phyloP scores from a whole-genome alignment of 495 filamentous ascomycete genomes.

The Xylaria bambusicola region DNA sequence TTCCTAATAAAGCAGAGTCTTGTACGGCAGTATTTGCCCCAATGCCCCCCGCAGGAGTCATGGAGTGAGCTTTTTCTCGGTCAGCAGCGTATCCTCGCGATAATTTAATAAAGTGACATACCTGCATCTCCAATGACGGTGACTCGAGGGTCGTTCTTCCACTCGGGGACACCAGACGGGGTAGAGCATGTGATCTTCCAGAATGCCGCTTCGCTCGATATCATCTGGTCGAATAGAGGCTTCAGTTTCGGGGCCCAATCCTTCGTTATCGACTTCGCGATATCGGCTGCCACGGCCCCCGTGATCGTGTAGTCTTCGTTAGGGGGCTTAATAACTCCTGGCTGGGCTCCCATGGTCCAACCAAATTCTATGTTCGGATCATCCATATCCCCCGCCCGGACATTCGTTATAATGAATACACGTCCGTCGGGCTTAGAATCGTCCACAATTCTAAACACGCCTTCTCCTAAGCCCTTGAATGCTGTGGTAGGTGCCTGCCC shows the following conservation, averaged over 20 bases:
- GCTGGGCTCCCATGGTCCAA: constrained; percentile 56
- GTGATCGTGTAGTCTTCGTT: constrained; percentile 55
- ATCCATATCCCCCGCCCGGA: constrained; percentile 56
- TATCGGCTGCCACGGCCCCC: constrained; percentile 50
- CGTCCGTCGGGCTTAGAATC: constrained; percentile 37
- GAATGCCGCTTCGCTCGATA: constrained; percentile 51
- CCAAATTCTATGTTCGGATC: constrained; percentile 54
- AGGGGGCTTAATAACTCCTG: constrained; percentile 51
- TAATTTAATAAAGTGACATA: no score
- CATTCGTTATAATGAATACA: constrained; percentile 56
- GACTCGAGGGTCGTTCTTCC: constrained; percentile 53
- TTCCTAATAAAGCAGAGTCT: constrained; percentile 52
- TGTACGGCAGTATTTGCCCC: constrained; percentile 61
- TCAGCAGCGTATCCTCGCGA: no score
- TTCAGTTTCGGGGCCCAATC: constrained; percentile 52
- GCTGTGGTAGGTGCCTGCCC: constrained; percentile 56
- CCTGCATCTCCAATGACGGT: constrained; percentile 63
- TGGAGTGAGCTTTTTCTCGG: constrained; percentile 61
- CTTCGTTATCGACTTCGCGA: constrained; percentile 49
- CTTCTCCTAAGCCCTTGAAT: constrained; percentile 56
- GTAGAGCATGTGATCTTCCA: constrained; percentile 61
- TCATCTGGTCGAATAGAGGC: constrained; percentile 55
- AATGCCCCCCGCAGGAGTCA: constrained; percentile 63
- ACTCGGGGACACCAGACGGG: constrained; percentile 52
- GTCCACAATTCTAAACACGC: constrained; percentile 50